A percentile compares a stretch with the other conserved stretches of the same genome.
These are phyloP conservation scores for Pichia sp. DNA, from an alignment of 1,139 yeast genomes.

Conservation along the genomic window DNA sequence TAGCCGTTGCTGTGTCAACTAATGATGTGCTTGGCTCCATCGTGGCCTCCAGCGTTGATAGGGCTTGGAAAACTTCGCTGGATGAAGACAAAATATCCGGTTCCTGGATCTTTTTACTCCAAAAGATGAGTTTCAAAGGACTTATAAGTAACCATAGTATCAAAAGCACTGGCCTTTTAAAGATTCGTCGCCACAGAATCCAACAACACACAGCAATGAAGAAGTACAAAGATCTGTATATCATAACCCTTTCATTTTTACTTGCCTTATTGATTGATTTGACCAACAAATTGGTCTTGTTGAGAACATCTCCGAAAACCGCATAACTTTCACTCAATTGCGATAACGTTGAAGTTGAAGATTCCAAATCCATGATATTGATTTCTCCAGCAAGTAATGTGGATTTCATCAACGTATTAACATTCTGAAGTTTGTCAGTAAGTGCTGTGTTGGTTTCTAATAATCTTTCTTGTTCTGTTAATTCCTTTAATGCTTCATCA, in stretches of 20 bases:
- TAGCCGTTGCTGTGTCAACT: no score
- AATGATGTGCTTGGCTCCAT: no score
- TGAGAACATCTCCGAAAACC: slow-evolving; percentile 45
- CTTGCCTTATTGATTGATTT: slow-evolving; percentile 63
- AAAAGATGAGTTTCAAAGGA: slow-evolving; percentile 24
- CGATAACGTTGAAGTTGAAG: slow-evolving; percentile 45
- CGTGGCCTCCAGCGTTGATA: no score
- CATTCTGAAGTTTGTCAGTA: slow-evolving; percentile 23
- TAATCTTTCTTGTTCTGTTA: slow-evolving; percentile 20
- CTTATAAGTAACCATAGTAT: slow-evolving; percentile 52
- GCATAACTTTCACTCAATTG: slow-evolving; percentile 43
- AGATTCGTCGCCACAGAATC: slow-evolving; percentile 58
- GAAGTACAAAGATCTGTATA: slow-evolving; percentile 51
- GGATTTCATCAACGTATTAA: slow-evolving; percentile 23
- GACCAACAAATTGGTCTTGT: slow-evolving; percentile 49
- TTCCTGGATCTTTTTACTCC: background rate
- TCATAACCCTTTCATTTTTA: slow-evolving; percentile 49
- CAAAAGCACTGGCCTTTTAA: slow-evolving; percentile 47
- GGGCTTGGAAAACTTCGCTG: no score
- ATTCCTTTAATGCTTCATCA: slow-evolving; percentile 13
- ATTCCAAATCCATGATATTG: slow-evolving; percentile 52
- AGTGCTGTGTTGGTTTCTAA: slow-evolving; percentile 22
- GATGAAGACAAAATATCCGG: no score
- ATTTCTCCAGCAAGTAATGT: slow-evolving; percentile 44
- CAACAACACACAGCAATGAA: slow-evolving; percentile 48